phyloP scores from a whole-genome alignment of 1,139 yeast genomes.

The Candida anutae region DNA sequence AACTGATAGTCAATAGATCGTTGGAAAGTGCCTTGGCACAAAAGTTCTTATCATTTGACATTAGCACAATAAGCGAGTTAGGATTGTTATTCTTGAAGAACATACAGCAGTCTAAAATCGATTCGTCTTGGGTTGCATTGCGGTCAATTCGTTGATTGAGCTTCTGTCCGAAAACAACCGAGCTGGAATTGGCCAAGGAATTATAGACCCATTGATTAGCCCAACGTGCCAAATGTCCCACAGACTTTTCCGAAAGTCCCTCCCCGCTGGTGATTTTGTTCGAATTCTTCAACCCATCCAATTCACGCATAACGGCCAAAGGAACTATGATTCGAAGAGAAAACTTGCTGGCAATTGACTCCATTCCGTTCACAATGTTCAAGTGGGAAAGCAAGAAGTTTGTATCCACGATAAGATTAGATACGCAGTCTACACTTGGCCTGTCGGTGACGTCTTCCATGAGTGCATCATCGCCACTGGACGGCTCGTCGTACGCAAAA shows the following conservation, averaged over 20 bases:
- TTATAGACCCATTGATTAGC: conserved; percentile 76
- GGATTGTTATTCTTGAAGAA: conserved; percentile 42
- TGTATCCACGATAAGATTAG: conserved; percentile 64
- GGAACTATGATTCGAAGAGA: conserved; percentile 59
- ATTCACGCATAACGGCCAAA: conserved; percentile 57
- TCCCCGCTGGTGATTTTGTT: conserved; percentile 4
- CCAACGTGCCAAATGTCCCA: conserved; percentile 57
- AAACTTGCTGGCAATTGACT: conserved; percentile 28
- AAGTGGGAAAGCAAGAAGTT: conserved; percentile 68
- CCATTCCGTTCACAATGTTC: conserved; percentile 43
- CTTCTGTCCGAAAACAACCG: conserved; percentile 60
- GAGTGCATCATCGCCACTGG: conserved; percentile 8
- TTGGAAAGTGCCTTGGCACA: conserved; percentile 72
- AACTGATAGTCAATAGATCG: conserved; percentile 62
- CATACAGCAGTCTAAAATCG: conserved; percentile 79
- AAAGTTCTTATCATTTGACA: conserved; percentile 79
- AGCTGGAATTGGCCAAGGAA: conserved; percentile 45
- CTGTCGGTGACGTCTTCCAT: conserved; percentile 3
- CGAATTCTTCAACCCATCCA: conserved; percentile 67
- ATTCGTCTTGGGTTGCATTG: conserved; percentile 56
- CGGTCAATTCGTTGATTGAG: conserved; percentile 41
- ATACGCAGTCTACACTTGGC: conserved; percentile 10
- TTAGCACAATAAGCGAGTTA: conserved; percentile 46
- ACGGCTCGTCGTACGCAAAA: conserved; percentile 5
- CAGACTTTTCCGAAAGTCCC: conserved; percentile 19